Evolutionary conservation across 75 land plant species (phyloP), one percentile per base, ranked within the genome.

Genomic region (Isoetes taiwanensis): DNA sequence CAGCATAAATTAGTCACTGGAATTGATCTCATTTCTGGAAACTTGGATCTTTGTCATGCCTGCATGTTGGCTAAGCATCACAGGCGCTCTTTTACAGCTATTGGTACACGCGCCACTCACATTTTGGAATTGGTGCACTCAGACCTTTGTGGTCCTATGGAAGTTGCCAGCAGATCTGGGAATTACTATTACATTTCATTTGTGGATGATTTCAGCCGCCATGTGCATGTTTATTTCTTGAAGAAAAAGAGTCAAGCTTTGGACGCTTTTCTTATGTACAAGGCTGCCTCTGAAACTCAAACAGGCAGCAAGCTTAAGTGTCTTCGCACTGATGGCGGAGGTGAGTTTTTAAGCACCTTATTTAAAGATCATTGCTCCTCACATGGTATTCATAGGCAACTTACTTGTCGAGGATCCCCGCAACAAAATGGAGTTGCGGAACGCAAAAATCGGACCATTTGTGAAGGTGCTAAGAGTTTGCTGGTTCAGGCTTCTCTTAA

Each of bases 341-440:
- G 71, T 25, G 59, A 73, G 53, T 62, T 41, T 50, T 26, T 57
- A 21, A 67, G 62, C 24, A 34, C 46, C n/a, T 62, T 42, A 5
- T 72, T 64, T 54, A 23, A 19, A 10, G 24, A 8, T 20, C 54
- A 34, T 42, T 65, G 38, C 28, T 34, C 56, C 19, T 2, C 31
- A 28, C 24, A 61, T 32, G 59, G 75, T 1, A 41, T 65, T 32
- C 14, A 16, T 10, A n/a, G 30, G 8, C 32, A 54, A n/a, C 4
- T 10, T 5, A 54, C 57, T 24, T 26, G 57, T 27, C 57, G 23
- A 54, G 31, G 30, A 14, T 16, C 67, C 14, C 72, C 67, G 1
- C 32, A 63, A 21, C 67, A 70, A 35, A 70, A 70, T 64, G 72
- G 72, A 0, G 4, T 70, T 1, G 67, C 61, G 11, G 59, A 69